Evolutionary conservation across 2,329 filamentous ascomycete genomes (phyloP).

Genomic region (Verticillium longisporum): DNA sequence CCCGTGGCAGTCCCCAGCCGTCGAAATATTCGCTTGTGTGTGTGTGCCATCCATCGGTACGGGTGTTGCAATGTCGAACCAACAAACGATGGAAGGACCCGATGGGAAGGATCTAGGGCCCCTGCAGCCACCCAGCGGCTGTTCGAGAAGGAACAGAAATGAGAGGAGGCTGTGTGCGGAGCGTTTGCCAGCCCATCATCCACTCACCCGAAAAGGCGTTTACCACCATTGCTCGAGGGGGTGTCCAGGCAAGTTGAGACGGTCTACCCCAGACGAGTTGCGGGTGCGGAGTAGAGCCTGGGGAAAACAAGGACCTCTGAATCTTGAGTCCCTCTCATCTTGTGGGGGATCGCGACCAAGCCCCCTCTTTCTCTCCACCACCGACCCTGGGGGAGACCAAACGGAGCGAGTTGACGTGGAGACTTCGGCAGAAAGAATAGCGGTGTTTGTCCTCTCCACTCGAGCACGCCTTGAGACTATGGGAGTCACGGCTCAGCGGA

Average conservation of each 20-base stretch:
- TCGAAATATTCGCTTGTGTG: not conserved
- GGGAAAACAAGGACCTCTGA: not conserved
- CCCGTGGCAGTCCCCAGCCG: not conserved
- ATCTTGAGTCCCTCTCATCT: not conserved
- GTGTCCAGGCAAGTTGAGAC: not conserved
- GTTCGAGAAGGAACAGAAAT: not conserved
- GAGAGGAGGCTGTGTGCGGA: not conserved
- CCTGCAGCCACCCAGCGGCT: not conserved
- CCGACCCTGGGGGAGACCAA: not conserved
- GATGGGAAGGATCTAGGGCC: not conserved
- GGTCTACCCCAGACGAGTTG: not conserved
- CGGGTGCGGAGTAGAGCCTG: not conserved
- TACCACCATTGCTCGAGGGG: not conserved
- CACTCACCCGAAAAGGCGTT: not conserved
- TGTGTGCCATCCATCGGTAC: not conserved
- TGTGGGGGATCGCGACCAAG: not conserved
- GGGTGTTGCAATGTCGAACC: not conserved
- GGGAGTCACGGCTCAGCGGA: not conserved
- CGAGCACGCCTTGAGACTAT: not conserved
- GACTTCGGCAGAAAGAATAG: not conserved
- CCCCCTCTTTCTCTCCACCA: not conserved
- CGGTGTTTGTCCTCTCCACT: not conserved
- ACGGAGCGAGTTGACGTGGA: not conserved
- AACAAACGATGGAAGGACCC: not conserved
- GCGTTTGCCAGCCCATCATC: not conserved